Base-by-base conservation (phyloP, 148 eudicot genomes). In the Pouteria glomerata region DNA sequence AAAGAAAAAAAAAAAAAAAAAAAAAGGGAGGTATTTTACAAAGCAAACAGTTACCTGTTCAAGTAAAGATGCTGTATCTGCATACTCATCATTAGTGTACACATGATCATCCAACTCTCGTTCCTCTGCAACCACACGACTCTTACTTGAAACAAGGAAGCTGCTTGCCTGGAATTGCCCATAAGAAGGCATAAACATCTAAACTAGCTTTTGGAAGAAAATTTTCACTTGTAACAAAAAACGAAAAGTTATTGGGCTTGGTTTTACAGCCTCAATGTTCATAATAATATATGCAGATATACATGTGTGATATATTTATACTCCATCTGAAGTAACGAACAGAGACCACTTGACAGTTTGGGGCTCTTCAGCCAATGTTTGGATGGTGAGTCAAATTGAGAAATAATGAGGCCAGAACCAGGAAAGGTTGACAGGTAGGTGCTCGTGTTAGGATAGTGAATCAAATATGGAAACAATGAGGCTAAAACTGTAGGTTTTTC, bases 71-170 rank as follows among this genome's bases (percentile, higher is more conserved):
- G 92, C 71, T 70, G 94, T 65, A 68, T 96, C 99, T 48, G 68
- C 75, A 81, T 90, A 92, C 61, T 82, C 84, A 69, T 82, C 75
- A 58, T 72, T 89, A 24, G 88, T 75, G 78, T 88, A 85, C 68
- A 90, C 86, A 70, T 87, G 85, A 71, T 92, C 96, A 68, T 67
- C 87, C 69, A 96, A 81, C 74, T 96, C 99, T 66, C 82, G 88
- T 64, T 90, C 99, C 74, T 88, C 94, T 34, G 75, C 70, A 59
- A 73, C 79, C 26, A 74, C 81, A 82, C 87, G 83, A 77, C 77
- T 82, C 81, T 88, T 86, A 66, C 86, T 85, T 67, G 97, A 85
- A 60, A 83, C 71, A 78, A 96, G 96, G 85, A 96, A 92, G 76
- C 74, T 90, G 78, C 89, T 85, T 63, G 97, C 99, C 99, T 96